Conservation (phyloP, 306 rosid species). For the Vachellia pachyceras region DNA sequence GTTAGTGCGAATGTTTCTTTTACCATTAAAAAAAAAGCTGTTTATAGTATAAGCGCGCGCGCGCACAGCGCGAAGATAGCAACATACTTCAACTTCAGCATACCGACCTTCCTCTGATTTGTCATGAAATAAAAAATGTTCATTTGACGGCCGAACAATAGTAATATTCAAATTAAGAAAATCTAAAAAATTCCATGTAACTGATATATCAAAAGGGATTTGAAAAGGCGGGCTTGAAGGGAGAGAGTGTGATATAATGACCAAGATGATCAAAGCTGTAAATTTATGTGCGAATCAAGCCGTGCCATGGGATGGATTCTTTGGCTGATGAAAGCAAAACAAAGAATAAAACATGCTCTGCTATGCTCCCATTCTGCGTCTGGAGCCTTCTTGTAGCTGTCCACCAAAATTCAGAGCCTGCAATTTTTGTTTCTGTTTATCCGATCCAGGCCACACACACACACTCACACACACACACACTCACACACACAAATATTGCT, state of each 20-base stretch:
- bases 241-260: not conserved
- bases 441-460: no score
- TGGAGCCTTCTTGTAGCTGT: not conserved
- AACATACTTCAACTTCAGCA: no score
- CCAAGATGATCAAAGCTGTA: not conserved
- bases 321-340: not conserved
- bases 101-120: no score
- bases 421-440: not conserved
- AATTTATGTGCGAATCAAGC: not conserved
- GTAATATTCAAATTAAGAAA: not conserved
- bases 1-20: no score
- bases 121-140: no score
- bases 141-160: no score
- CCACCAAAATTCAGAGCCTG: not conserved
- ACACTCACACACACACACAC: not conserved
- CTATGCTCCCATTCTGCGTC: not conserved
- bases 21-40: no score
- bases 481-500: not conserved
- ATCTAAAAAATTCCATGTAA: not conserved
- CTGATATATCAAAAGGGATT: not conserved
- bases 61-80: no score
- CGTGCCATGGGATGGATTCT: conserved; percentile 36
- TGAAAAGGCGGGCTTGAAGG: not conserved
- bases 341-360: not conserved
- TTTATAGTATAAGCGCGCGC: no score